Evolutionary conservation across 2,329 filamentous ascomycete species (phyloP).

Genomic region (Ophiostoma sp.): DNA sequence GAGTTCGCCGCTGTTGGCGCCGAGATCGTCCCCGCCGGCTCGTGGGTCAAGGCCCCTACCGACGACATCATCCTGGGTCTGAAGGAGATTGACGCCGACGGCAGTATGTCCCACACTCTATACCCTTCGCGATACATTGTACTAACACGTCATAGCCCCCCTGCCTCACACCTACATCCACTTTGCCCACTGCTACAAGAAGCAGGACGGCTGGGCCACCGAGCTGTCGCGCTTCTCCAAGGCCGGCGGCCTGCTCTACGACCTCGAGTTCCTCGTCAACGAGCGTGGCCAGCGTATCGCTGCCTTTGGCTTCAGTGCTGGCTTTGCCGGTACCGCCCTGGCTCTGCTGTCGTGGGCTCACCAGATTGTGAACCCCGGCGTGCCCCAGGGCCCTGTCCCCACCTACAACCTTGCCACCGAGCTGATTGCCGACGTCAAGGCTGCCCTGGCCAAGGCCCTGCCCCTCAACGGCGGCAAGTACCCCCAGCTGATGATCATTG

Average conservation of each 20-base stretch:
- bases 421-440: slow-evolving; percentile 69
- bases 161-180: slow-evolving; percentile 68
- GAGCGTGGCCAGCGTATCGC: slow-evolving; percentile 61
- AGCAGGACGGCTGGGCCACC: slow-evolving; percentile 71
- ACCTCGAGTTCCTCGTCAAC: slow-evolving; percentile 82
- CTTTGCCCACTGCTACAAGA: slow-evolving; percentile 66
- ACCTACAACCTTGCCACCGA: slow-evolving; percentile 40
- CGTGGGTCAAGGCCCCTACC: slow-evolving; percentile 61
- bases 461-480: slow-evolving; percentile 54
- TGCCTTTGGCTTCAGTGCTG: slow-evolving; percentile 69
- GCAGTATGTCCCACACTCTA: slow-evolving; percentile 31
- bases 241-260: slow-evolving; percentile 71
- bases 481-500: slow-evolving; percentile 77
- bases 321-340: slow-evolving; percentile 68
- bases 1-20: slow-evolving; percentile 61
- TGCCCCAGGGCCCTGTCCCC: slow-evolving; percentile 19
- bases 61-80: slow-evolving; percentile 69
- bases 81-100: slow-evolving; percentile 71
- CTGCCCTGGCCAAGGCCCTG: slow-evolving; percentile 60
- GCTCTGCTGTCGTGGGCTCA: slow-evolving; percentile 77
- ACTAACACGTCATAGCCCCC: slow-evolving; percentile 39
- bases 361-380: slow-evolving; percentile 59
- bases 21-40: slow-evolving; percentile 58
- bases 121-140: background rate
- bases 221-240: slow-evolving; percentile 74